These are phyloP conservation scores for Sarcodon sp. DNA, from an alignment of 768 basidiomycete genomes.

Conservation along the genomic window DNA sequence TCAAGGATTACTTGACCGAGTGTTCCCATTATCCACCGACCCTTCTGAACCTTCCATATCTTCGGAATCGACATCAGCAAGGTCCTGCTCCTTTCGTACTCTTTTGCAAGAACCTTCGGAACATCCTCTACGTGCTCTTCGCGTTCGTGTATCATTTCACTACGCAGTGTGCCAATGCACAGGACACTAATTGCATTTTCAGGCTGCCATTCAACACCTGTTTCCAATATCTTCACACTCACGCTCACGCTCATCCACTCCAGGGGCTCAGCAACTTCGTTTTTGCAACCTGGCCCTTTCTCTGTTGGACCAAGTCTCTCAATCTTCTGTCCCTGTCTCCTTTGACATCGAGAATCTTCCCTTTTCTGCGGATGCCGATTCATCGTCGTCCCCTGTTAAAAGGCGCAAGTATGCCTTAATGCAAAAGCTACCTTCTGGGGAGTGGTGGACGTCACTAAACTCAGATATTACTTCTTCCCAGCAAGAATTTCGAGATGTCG, in stretches of 20 bases:
- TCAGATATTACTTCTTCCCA: slow-evolving; percentile 27
- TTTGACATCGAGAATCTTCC: slow-evolving; percentile 34
- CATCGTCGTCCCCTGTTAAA: slow-evolving; percentile 14
- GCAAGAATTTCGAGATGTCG: slow-evolving; percentile 32
- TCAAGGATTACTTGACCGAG: slow-evolving; percentile 71
- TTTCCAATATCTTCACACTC: slow-evolving; percentile 56
- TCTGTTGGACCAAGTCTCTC: slow-evolving; percentile 60
- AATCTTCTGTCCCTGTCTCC: slow-evolving; percentile 28
- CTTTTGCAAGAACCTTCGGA: neutral
- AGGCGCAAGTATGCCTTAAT: slow-evolving; percentile 60
- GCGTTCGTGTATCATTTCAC: neutral
- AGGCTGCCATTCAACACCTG: slow-evolving; percentile 57
- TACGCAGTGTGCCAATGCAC: neutral
- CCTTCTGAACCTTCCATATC: slow-evolving; percentile 25
- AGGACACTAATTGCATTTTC: slow-evolving; percentile 5
- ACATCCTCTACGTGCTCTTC: slow-evolving; percentile 34
- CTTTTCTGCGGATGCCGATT: slow-evolving; percentile 8
- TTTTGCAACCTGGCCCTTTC: slow-evolving; percentile 67
- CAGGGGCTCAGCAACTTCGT: slow-evolving; percentile 54
- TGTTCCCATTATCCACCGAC: slow-evolving; percentile 42
- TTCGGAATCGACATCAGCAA: slow-evolving; percentile 13
- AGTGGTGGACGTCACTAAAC: slow-evolving; percentile 69
- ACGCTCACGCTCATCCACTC: slow-evolving; percentile 47
- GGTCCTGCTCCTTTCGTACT: slow-evolving; percentile 11
- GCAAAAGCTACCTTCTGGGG: slow-evolving; percentile 64